Conservation (phyloP, 805 yeast genomes). For the Ogataea minuta region DNA sequence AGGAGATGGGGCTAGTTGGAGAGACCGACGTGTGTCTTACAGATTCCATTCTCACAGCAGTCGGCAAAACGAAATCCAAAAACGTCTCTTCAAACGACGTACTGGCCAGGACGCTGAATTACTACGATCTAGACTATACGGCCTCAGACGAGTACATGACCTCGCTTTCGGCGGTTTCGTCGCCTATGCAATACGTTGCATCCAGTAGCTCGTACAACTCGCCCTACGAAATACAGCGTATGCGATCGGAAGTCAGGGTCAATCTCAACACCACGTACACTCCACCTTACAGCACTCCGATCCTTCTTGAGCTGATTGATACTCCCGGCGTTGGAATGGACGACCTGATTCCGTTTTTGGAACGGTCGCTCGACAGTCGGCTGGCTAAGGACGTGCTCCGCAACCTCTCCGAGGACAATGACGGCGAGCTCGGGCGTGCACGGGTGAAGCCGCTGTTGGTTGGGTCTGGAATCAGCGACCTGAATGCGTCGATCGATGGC, state of each 20-base stretch:
- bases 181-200: conserved; percentile 12
- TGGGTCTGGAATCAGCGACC: conserved; percentile 76
- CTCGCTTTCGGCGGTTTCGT: conserved; percentile 12
- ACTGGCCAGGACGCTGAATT: conserved; percentile 20
- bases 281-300: conserved; percentile 57
- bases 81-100: conserved; percentile 13
- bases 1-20: conserved; percentile 26
- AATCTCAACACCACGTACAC: conserved; percentile 27
- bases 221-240: conserved; percentile 4
- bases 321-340: conserved; percentile 70
- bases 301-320: conserved; percentile 66
- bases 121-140: conserved; percentile 31
- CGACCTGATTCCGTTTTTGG: conserved; percentile 71
- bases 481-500: conserved; percentile 75
- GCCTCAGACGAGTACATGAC: conserved; percentile 16
- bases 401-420: conserved; percentile 52
- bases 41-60: conserved; percentile 14
- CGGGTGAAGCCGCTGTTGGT: conserved; percentile 63
- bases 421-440: conserved; percentile 24
- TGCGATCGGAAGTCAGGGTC: conserved; percentile 5
- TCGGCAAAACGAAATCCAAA: conserved; percentile 9
- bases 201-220: conserved; percentile 11
- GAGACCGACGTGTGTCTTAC: conserved; percentile 17
- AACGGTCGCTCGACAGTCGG: conserved; percentile 63
- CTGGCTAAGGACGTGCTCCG: conserved; percentile 56